phyloP scores from a whole-genome alignment of 2,329 filamentous ascomycete species.

The Myriosclerotinia curreyana region DNA sequence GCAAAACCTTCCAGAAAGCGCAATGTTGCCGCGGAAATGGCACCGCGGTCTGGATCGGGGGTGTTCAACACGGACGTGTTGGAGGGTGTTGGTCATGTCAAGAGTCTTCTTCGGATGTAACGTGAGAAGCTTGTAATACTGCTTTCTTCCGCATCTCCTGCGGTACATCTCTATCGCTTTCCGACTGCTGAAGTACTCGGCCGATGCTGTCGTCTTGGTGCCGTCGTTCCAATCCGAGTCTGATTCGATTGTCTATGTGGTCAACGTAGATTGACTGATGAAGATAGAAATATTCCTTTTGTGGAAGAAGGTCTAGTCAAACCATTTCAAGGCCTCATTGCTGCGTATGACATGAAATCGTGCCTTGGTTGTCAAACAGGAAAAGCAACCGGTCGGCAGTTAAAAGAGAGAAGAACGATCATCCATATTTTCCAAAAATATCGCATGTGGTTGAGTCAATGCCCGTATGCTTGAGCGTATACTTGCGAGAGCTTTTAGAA shows the following conservation, averaged over 20 bases:
- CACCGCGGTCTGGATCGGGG: too few species aligned
- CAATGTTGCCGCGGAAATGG: too few species aligned
- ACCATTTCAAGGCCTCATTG: too few species aligned
- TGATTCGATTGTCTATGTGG: too few species aligned
- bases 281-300: background rate
- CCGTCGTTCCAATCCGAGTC: background rate
- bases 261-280: too few species aligned
- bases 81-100: too few species aligned
- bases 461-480: too few species aligned
- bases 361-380: background rate
- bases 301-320: background rate
- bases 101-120: too few species aligned
- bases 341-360: background rate
- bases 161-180: background rate
- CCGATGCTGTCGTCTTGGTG: background rate
- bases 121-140: background rate
- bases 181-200: background rate
- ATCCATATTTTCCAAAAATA: background rate
- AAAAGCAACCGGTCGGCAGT: background rate
- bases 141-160: background rate
- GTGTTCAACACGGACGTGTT: too few species aligned
- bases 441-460: background rate
- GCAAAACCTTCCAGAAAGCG: background rate
- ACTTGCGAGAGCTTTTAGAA: background rate
- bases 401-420: background rate